Evolutionary conservation across 495 filamentous ascomycete genomes (phyloP).

Genomic region (Aspergillus avenaceus): DNA sequence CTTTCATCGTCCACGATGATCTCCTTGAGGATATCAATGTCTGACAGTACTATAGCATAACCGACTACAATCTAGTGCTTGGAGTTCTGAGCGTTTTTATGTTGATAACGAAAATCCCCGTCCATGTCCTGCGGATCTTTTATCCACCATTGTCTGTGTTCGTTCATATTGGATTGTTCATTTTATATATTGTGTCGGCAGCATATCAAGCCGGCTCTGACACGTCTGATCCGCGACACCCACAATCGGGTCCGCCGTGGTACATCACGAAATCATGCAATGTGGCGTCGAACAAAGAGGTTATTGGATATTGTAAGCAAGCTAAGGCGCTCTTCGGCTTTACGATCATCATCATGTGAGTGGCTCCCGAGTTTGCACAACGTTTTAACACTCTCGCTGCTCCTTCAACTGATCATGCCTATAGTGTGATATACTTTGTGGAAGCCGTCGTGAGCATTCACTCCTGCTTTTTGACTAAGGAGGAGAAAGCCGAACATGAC

Average conservation of each 20-base stretch:
- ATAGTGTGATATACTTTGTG: slow-evolving; percentile 50
- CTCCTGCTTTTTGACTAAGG: slow-evolving; percentile 57
- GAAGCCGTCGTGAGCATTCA: slow-evolving; percentile 55
- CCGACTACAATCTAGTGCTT: slow-evolving; percentile 77
- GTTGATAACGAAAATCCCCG: slow-evolving; percentile 54
- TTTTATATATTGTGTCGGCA: slow-evolving; percentile 63
- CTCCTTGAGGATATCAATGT: background rate
- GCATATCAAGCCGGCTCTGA: slow-evolving; percentile 76
- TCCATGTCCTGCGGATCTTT: slow-evolving; percentile 69
- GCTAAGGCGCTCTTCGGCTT: slow-evolving; percentile 73
- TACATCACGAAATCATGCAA: slow-evolving; percentile 77
- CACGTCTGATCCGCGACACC: slow-evolving; percentile 66
- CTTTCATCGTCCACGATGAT: background rate
- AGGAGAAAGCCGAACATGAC: slow-evolving; percentile 29
- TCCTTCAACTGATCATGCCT: slow-evolving; percentile 12
- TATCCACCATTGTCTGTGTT: slow-evolving; percentile 62
- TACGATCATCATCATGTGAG: slow-evolving; percentile 69
- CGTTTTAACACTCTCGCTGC: background rate
- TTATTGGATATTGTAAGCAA: slow-evolving; percentile 67
- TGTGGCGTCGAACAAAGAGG: slow-evolving; percentile 51
- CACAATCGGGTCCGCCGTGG: slow-evolving; percentile 69
- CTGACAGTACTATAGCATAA: slow-evolving; percentile 52
- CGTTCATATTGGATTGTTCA: slow-evolving; percentile 54
- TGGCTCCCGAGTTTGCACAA: slow-evolving; percentile 5
- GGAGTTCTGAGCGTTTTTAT: slow-evolving; percentile 60